These are phyloP conservation scores for Camellia granthamiana DNA, from an alignment of 148 eudicot genomes.

Conservation along the genomic window DNA sequence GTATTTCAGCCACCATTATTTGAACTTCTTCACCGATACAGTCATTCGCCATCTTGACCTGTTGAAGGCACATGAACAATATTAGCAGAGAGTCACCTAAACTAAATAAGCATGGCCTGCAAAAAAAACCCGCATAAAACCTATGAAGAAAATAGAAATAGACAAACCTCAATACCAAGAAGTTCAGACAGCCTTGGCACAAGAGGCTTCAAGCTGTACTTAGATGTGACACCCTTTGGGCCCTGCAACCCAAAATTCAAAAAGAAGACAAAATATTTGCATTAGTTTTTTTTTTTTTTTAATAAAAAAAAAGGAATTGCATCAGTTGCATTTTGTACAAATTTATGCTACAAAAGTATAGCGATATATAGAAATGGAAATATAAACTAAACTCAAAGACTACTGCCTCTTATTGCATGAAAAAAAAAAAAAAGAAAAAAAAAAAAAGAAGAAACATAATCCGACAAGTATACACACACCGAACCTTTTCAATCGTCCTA, in stretches of 20 bases:
- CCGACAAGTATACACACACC: neutral
- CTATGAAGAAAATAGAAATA: neutral
- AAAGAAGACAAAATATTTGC: neutral
- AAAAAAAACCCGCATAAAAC: neutral
- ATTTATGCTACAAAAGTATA: neutral
- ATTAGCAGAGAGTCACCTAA: neutral
- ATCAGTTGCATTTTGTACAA: too few relatives aligned
- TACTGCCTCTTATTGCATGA: neutral
- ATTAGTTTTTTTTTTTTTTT: too few relatives aligned
- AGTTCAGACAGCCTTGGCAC: conserved; percentile 70
- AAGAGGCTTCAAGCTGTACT: conserved; percentile 73
- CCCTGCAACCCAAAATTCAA: conserved; percentile 39
- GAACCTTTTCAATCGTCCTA: neutral
- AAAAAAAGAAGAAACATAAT: neutral
- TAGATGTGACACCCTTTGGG: conserved; percentile 77
- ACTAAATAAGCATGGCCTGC: neutral
- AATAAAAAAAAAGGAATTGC: neutral
- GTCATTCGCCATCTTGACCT: conserved; percentile 80
- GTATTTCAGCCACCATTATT: conserved; percentile 59
- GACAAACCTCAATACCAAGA: conserved; percentile 54
- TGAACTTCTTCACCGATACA: conserved; percentile 80
- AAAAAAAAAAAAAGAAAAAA: too few relatives aligned
- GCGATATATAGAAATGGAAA: neutral
- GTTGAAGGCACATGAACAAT: neutral
- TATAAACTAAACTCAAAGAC: neutral